These are phyloP conservation scores for Chlamydomonas urium DNA, from an alignment of 139 green algal species.

Conservation along the genomic window DNA sequence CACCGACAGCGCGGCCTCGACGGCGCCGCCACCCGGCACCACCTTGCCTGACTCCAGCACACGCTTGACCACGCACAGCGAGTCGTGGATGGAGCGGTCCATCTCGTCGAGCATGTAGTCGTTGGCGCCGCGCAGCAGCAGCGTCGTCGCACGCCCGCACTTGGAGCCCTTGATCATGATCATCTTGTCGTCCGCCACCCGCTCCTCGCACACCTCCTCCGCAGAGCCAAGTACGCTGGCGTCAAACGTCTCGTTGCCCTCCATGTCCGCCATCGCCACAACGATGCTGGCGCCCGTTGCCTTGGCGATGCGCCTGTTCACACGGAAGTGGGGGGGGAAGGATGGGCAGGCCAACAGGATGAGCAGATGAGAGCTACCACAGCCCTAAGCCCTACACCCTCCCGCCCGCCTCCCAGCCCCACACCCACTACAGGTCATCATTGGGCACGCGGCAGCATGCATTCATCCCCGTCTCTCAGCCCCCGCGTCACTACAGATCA, in stretches of 20 bases:
- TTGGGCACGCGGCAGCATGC: no score
- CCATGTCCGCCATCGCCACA: conserved; percentile 92
- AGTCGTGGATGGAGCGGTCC: conserved; percentile 94
- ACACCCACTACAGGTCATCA: no score
- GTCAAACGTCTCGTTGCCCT: conserved; percentile 96
- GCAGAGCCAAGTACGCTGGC: conserved; percentile 50
- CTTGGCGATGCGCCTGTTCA: conserved; percentile 79
- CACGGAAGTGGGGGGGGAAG: no score
- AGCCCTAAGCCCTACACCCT: no score
- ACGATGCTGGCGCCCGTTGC: conserved; percentile 78
- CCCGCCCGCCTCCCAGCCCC: no score
- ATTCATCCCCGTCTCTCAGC: no score
- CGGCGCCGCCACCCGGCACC: conserved; percentile 84
- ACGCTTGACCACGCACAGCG: conserved; percentile 96
- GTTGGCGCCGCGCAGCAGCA: conserved; percentile 94
- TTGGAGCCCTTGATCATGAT: conserved; percentile 64
- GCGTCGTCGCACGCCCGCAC: conserved; percentile 54
- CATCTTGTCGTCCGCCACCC: conserved; percentile 74
- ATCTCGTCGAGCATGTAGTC: conserved; percentile 99
- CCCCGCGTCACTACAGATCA: no score
- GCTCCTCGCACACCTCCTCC: conserved; percentile 68
- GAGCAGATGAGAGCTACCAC: no score
- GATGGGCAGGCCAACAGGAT: no score
- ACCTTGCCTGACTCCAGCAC: conserved; percentile 91
- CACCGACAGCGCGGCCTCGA: conserved; percentile 91